A percentile compares a stretch with the other conserved stretches of the same genome.
Evolutionary conservation across 148 eudicot species (phyloP).

Genomic region (Gaultheria prostrata): DNA sequence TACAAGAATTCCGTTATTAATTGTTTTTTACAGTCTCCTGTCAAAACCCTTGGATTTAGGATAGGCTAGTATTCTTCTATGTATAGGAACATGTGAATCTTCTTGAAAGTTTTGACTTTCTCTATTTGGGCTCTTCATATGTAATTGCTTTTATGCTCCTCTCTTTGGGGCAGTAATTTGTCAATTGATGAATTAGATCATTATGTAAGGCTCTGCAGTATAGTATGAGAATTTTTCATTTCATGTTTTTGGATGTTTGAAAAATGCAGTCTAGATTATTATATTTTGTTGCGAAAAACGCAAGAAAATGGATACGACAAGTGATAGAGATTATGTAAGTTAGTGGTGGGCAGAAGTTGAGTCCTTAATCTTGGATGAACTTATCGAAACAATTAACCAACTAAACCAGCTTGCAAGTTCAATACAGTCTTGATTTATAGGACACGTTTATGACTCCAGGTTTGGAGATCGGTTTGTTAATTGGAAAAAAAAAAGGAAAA

Average conservation of each 20-base stretch:
- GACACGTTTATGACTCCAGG: neutral
- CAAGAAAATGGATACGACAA: no score
- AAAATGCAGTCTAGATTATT: neutral
- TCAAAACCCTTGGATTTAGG: neutral
- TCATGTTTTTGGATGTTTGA: neutral
- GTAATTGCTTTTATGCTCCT: slow-evolving; percentile 8
- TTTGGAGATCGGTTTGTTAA: neutral
- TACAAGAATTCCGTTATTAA: neutral
- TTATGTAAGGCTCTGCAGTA: neutral
- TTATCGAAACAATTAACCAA: no score
- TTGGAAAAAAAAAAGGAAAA: neutral
- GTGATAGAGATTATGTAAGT: no score
- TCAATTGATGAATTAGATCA: slow-evolving; percentile 9
- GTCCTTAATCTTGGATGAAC: no score
- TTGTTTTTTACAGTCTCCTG: neutral
- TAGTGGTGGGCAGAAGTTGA: no score
- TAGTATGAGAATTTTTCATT: neutral
- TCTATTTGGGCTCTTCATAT: neutral
- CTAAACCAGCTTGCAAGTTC: no score
- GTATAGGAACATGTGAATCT: slow-evolving; percentile 14
- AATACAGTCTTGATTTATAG: neutral
- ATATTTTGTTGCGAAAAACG: no score
- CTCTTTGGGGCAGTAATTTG: slow-evolving; percentile 1
- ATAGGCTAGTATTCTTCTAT: neutral
- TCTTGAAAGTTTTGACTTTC: neutral